phyloP scores from a whole-genome alignment of 768 basidiomycete genomes.

The Russula emetica region DNA sequence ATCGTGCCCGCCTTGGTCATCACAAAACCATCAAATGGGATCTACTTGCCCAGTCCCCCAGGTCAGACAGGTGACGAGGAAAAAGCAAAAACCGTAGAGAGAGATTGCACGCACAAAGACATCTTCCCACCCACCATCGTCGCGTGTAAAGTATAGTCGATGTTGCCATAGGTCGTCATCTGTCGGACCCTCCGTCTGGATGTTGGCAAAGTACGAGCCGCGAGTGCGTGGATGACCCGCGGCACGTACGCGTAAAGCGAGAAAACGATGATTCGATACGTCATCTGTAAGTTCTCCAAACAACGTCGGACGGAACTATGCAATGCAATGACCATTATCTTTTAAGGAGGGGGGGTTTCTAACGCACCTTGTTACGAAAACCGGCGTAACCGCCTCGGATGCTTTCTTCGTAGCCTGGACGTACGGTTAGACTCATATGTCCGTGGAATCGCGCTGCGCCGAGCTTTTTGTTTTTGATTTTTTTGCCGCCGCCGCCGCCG shows the following conservation, averaged over 20 bases:
- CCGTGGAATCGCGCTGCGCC: conserved; percentile 75
- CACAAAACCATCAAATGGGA: conserved; percentile 75
- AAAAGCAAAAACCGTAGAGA: conserved; percentile 23
- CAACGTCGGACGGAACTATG: conserved; percentile 67
- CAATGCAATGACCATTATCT: no score
- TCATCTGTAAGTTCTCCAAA: conserved; percentile 88
- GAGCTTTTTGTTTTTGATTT: neutral
- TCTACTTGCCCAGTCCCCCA: conserved; percentile 40
- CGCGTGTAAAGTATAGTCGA: conserved; percentile 69
- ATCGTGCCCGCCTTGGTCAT: conserved; percentile 71
- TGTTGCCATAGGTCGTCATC: conserved; percentile 94
- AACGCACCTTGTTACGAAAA: conserved; percentile 73
- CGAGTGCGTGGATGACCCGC: conserved; percentile 72
- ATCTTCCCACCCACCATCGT: conserved; percentile 73
- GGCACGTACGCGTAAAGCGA: conserved; percentile 74
- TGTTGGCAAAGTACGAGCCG: conserved; percentile 87
- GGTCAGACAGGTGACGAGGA: neutral
- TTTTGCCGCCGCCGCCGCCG: conserved; percentile 26
- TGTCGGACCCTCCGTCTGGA: conserved; percentile 82
- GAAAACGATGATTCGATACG: conserved; percentile 72
- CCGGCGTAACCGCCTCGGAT: conserved; percentile 88
- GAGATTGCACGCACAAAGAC: conserved; percentile 63
- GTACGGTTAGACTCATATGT: conserved; percentile 66
- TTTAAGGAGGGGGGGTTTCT: no score
- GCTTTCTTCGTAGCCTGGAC: conserved; percentile 58